Conservation (phyloP, 1,139 yeast species). For the Eremothecium sinecaudum region DNA sequence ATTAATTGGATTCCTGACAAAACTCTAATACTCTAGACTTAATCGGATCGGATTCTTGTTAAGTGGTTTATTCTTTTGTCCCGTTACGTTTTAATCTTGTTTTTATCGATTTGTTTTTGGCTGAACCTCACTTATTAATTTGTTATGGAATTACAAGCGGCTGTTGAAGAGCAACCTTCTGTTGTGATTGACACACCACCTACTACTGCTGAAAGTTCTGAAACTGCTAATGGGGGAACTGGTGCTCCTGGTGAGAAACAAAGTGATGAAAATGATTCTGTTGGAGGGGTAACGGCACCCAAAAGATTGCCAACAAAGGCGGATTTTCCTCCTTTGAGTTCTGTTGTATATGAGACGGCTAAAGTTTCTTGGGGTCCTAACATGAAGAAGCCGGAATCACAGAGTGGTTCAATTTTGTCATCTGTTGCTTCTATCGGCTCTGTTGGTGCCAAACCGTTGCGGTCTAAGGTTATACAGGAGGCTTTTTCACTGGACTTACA, state of each 20-base stretch:
- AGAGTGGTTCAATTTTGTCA: constrained; percentile 27
- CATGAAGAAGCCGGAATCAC: constrained; percentile 33
- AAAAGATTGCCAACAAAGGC: constrained; percentile 36
- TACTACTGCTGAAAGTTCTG: constrained; percentile 13
- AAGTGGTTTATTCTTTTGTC: not conserved
- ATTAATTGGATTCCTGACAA: no score
- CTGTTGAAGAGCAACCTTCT: constrained; percentile 49
- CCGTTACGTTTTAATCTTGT: not conserved
- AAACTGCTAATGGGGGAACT: constrained; percentile 1
- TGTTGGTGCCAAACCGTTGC: constrained; percentile 26
- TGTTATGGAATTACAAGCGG: constrained; percentile 73
- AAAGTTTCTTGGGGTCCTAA: constrained; percentile 39
- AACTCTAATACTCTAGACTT: no score
- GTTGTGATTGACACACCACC: constrained; percentile 16
- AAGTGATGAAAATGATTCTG: constrained; percentile 9
- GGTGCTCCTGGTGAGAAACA: constrained; percentile 5
- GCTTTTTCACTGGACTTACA: constrained; percentile 63
- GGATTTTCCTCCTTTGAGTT: constrained; percentile 71
- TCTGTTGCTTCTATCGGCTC: constrained; percentile 18
- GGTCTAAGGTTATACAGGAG: constrained; percentile 51
- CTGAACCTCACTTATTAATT: constrained; percentile 29
- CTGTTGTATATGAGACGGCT: constrained; percentile 31
- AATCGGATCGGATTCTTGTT: no score
- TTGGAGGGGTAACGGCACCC: constrained; percentile 12
- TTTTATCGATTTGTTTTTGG: constrained; percentile 2